Evolutionary conservation across 163 green algal species (phyloP), one percentile per base, ranked within the genome.

Genomic region (Picocystis sp.): DNA sequence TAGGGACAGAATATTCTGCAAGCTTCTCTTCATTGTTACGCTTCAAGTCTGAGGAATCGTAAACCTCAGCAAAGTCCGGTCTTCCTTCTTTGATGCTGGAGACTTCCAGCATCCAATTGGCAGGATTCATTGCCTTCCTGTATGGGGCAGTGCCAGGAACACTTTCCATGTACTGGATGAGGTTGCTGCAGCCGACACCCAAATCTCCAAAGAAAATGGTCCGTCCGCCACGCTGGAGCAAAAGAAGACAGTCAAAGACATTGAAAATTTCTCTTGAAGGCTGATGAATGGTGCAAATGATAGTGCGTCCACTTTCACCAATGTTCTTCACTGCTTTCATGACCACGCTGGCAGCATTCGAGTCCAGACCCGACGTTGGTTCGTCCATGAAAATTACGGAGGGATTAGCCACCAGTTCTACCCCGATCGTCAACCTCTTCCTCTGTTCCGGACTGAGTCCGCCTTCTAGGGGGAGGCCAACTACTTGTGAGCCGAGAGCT

Each of bases 21-120:
- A 38, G 29, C 29, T 38, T 38, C 8, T 38, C 29, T 38, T 38
- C 29, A 38, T 38, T 38, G 29, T 3, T 8, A 11, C 8, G 29
- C 29, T 38, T 38, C 29, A 38, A 38, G 29, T 3, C 29, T 8
- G 29, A 38, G 29, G 29, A 38, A 38, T 38, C 8, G 8, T 69
- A 78, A 17, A 63, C 22, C 14, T 61, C 51, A 34, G 53, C 56
- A 53, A 78, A 69, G 56, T 70, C 58, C 3, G 58, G 13, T 23
- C 38, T 17, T n/a, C 8, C 10, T 53, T 59, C 56, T 57, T 54
- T 35, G 55, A 21, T 53, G 50, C 55, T 42, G 15, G 17, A 48
- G 12, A 85, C 73, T 61, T 92, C 81, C 41, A 89, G 71, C 76
- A 84, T 84, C 76, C 76, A 83, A 14, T 76, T 92, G 46, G 81